Conservation (phyloP, 352 stramenopile species). For the Phytophthora melonis region DNA sequence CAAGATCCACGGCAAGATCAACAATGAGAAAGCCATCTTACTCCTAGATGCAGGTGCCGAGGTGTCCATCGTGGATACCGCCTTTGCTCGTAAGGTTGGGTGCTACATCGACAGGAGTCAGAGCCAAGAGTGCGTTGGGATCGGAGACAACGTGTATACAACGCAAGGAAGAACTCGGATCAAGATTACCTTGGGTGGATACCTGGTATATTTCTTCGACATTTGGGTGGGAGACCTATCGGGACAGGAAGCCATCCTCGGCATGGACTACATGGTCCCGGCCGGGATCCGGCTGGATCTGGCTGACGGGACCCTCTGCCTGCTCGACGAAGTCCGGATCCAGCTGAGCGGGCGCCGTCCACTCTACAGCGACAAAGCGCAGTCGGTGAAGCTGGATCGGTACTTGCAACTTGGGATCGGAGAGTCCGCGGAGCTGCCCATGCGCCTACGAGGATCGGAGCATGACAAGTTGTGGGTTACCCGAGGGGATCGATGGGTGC, state of each 20-base stretch:
- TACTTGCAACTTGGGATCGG: not conserved
- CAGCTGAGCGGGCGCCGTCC: conserved; percentile 3
- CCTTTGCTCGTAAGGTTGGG: no score
- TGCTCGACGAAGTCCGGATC: conserved; percentile 15
- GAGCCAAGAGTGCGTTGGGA: no score
- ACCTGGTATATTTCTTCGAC: no score
- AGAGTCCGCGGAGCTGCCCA: not conserved
- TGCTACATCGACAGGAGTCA: no score
- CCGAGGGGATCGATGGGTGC: conserved; percentile 6
- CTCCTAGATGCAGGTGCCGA: no score
- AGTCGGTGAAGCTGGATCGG: not conserved
- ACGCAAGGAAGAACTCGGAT: no score
- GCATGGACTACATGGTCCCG: conserved; percentile 20
- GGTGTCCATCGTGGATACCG: no score
- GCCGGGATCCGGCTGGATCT: conserved; percentile 22
- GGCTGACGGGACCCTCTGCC: not conserved
- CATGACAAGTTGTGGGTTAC: conserved; percentile 19
- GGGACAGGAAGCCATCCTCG: not conserved
- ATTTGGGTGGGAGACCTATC: not conserved
- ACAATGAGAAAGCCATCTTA: no score
- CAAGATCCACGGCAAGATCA: no score
- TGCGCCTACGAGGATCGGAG: not conserved
- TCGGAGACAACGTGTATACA: no score
- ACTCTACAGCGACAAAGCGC: conserved; percentile 5
- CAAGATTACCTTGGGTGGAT: no score